phyloP scores from a whole-genome alignment of 1,139 yeast species.

The Candida labiduridarum region DNA sequence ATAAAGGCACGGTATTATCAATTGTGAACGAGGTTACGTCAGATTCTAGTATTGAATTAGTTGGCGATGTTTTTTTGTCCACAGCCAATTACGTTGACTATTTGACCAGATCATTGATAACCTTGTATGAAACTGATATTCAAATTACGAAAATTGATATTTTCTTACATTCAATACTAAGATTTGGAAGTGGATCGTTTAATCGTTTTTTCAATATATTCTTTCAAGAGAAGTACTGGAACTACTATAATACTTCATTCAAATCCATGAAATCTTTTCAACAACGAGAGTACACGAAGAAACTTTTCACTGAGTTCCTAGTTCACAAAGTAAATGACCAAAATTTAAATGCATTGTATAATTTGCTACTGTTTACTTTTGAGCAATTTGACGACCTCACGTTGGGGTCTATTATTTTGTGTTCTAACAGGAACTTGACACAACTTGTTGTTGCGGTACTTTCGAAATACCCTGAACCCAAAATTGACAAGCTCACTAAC shows the following conservation, averaged over 20 bases:
- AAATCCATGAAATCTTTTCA: constrained; percentile 31
- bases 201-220: constrained; percentile 25
- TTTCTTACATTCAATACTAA: constrained; percentile 27
- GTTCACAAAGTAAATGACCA: constrained; percentile 2
- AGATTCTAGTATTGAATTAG: constrained; percentile 13
- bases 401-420: constrained; percentile 13
- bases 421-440: constrained; percentile 10
- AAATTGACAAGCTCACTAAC: constrained; percentile 11
- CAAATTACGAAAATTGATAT: constrained; percentile 17
- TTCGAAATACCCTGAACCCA: constrained; percentile 8
- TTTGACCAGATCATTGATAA: constrained; percentile 21
- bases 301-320: constrained; percentile 10
- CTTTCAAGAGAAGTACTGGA: constrained; percentile 25
- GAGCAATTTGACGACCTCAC: constrained; percentile 20
- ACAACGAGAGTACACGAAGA: constrained; percentile 21
- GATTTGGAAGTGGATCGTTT: constrained; percentile 23
- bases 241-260: constrained; percentile 19
- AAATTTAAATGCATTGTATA: constrained; percentile 12
- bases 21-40: constrained; percentile 26
- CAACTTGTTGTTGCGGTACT: constrained; percentile 13
- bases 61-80: constrained; percentile 19
- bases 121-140: neutral
- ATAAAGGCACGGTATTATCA: constrained; percentile 34
- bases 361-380: constrained; percentile 13
- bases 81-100: constrained; percentile 26